phyloP scores from a whole-genome alignment of 352 stramenopile species.

The Peronospora belbahrii region DNA sequence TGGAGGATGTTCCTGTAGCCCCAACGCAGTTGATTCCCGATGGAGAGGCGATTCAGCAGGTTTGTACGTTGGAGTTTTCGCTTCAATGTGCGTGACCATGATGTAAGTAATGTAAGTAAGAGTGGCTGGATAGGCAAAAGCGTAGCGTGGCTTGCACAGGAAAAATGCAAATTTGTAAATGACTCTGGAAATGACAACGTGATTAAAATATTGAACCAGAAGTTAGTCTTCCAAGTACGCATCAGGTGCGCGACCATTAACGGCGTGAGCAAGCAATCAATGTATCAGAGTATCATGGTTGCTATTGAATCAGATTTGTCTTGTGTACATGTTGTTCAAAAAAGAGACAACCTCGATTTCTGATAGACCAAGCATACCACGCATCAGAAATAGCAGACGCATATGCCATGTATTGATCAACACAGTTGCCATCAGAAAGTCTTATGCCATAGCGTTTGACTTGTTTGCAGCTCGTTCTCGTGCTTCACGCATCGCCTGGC shows the following conservation, averaged over 20 bases:
- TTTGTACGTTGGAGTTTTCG: constrained; percentile 40
- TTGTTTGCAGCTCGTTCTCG: constrained; percentile 21
- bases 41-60: constrained; percentile 21
- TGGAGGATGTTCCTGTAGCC: constrained; percentile 20
- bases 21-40: constrained; percentile 16
- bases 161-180: constrained; percentile 15
- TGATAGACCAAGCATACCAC: neutral
- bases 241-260: constrained; percentile 1
- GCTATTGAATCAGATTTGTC: constrained; percentile 13
- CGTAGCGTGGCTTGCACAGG: neutral
- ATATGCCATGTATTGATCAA: neutral
- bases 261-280: neutral
- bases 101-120: neutral
- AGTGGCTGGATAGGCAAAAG: neutral
- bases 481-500: constrained; percentile 44
- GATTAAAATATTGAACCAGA: constrained; percentile 8
- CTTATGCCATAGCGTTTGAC: constrained; percentile 11
- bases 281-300: neutral
- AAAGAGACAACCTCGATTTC: neutral
- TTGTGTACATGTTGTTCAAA: neutral
- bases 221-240: constrained; percentile 15
- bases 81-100: constrained; percentile 25
- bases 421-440: neutral
- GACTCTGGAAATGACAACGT: constrained; percentile 2
- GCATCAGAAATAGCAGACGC: neutral